Conservation (phyloP, 2,329 filamentous ascomycete species). For the Beauveria sp. region DNA sequence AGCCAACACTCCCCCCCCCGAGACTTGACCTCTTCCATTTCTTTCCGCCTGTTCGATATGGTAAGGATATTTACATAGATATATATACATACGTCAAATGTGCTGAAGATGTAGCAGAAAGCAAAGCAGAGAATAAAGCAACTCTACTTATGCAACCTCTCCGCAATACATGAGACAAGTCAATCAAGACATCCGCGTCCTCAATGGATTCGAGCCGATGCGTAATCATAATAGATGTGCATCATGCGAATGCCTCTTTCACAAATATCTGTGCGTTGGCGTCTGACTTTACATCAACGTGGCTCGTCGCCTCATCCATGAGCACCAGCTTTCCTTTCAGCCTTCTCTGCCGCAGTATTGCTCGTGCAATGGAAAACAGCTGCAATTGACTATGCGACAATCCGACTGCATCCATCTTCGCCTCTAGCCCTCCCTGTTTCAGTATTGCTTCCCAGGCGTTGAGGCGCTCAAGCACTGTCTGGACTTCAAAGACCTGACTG, state of each 20-base stretch:
- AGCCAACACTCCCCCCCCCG: too few species aligned
- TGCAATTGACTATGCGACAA: slow-evolving; percentile 51
- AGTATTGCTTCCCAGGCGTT: too few species aligned
- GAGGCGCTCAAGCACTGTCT: too few species aligned
- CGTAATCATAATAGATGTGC: neutral
- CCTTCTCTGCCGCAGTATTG: slow-evolving; percentile 35
- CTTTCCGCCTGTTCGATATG: too few species aligned
- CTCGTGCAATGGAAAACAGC: slow-evolving; percentile 52
- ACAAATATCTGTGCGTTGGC: neutral
- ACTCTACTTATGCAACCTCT: neutral
- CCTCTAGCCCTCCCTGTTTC: slow-evolving; percentile 22
- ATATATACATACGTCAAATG: too few species aligned
- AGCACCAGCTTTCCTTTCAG: slow-evolving; percentile 8
- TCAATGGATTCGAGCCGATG: slow-evolving; percentile 6
- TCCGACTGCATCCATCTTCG: slow-evolving; percentile 32
- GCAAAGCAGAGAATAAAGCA: too few species aligned
- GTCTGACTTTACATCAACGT: neutral
- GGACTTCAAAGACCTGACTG: too few species aligned
- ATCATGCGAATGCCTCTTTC: neutral
- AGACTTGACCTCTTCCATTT: neutral
- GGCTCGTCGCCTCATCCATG: slow-evolving; percentile 9
- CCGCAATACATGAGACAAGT: neutral
- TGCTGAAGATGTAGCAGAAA: too few species aligned
- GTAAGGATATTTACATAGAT: too few species aligned
- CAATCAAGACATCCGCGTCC: neutral